Base-by-base conservation (phyloP, 1,139 yeast species). In the Pichia sp. region DNA sequence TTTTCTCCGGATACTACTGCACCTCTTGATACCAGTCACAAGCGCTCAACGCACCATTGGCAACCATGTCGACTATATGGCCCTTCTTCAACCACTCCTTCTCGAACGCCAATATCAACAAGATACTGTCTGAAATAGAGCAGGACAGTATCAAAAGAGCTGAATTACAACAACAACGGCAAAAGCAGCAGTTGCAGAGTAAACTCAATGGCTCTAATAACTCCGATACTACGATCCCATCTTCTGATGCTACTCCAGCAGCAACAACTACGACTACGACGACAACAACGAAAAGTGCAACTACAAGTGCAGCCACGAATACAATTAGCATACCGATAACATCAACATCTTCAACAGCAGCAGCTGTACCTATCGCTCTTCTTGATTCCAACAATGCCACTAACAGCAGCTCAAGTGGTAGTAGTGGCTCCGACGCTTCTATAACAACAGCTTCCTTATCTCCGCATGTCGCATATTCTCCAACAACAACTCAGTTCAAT, bases 31-130 rank as follows among this genome's bases (percentile, higher is more conserved):
- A 25, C 28, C 28, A 12, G n/a, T n/a, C n/a, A n/a, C n/a, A n/a
- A n/a, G n/a, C n/a, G n/a, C n/a, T n/a, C n/a, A n/a, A n/a, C n/a
- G n/a, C n/a, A n/a, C n/a, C n/a, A 4, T 12, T 25, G n/a, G n/a
- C n/a, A 12, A 43, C 15, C 19, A 58, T 59, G 62, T 58, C 61
- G 28, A 55, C 58, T 34, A 60, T 60, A 39, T 60, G 64, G 64
- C 64, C 64, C 10, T 60, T 60, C 45, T 60, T 60, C 49, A 59
- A 60, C 43, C 48, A 54, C 20, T 54, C 62, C 4, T 56, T 59
- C 28, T 58, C 63, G 18, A 60, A 59, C 49, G 63, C 62, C 15
- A 52, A 55, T 20, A 61, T 61, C 32, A 56, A 59, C 43, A 54
- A 52, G 45, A 57, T 61, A 18, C 47, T 61, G 34, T 52, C 52